Percentiles rank a stretch among this genome's conserved stretches.
Conservation (phyloP, 257 asterid genomes). For the Lycium barbarum region DNA sequence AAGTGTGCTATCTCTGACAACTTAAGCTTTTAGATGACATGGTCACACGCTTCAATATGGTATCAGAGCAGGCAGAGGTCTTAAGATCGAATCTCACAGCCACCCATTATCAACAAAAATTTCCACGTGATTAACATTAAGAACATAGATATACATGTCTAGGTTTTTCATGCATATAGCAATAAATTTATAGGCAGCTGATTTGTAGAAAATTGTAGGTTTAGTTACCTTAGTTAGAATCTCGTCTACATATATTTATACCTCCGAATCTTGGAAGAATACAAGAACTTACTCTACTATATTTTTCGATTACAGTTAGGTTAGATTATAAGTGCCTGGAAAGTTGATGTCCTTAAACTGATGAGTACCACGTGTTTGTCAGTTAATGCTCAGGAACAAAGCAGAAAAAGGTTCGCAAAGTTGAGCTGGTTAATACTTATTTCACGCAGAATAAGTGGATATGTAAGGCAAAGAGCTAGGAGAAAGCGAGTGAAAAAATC, state of each 20-base stretch:
- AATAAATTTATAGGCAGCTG: background rate
- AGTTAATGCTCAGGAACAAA: constrained; percentile 11
- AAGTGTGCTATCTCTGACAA: background rate
- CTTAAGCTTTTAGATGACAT: background rate
- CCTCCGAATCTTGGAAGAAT: constrained; percentile 8
- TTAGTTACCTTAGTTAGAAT: background rate
- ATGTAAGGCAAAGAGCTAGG: constrained; percentile 12
- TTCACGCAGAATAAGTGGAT: background rate
- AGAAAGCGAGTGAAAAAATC: constrained; percentile 2
- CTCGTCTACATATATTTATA: background rate
- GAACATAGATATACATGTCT: background rate
- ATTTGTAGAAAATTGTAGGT: background rate
- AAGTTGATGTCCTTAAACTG: constrained; percentile 18
- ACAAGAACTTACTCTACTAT: background rate
- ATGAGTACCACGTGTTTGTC: constrained; percentile 19
- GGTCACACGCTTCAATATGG: background rate
- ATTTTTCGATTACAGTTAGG: background rate
- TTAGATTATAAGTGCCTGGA: constrained; percentile 9
- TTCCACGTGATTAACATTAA: background rate
- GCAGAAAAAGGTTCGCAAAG: constrained; percentile 11
- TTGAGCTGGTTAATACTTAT: constrained; percentile 10
- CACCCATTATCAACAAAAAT: no score
- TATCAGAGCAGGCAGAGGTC: no score
- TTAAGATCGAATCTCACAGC: no score
- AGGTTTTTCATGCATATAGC: constrained; percentile 1